These are phyloP conservation scores for Pistacia integerrima DNA, from an alignment of 345 rosid species.

Conservation along the genomic window DNA sequence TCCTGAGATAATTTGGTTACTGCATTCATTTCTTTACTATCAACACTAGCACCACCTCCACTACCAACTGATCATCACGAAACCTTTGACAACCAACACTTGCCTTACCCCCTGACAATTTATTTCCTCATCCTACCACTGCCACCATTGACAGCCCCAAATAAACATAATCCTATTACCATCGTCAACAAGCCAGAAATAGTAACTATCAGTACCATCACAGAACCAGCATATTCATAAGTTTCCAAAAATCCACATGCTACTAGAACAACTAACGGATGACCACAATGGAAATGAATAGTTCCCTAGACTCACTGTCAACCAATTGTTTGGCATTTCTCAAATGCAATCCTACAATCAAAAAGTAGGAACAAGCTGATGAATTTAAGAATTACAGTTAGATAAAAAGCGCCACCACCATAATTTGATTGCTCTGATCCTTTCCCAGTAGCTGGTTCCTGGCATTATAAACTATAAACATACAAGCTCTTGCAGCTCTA, in stretches of 20 bases:
- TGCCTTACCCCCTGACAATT: background rate
- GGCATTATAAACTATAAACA: conserved; percentile 24
- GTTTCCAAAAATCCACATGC: background rate
- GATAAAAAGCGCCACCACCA: conserved; percentile 63
- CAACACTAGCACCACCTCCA: background rate
- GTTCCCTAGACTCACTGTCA: background rate
- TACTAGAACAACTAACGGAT: background rate
- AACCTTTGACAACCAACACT: background rate
- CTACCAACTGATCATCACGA: background rate
- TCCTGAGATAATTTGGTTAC: conserved; percentile 1
- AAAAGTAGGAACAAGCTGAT: background rate
- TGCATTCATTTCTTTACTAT: background rate
- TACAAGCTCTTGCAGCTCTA: conserved; percentile 3
- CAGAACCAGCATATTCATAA: background rate
- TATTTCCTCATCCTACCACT: background rate
- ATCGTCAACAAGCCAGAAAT: background rate
- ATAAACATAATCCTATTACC: background rate
- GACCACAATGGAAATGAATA: background rate
- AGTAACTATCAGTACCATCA: background rate
- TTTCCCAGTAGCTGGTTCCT: conserved; percentile 49
- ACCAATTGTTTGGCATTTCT: background rate
- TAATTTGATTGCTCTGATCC: conserved; percentile 49
- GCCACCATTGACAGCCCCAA: background rate
- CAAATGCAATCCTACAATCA: background rate
- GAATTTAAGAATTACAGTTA: conserved; percentile 34